These are phyloP conservation scores for Macrophomina phaseolina DNA, from an alignment of 2,329 filamentous ascomycete species.

Conservation along the genomic window DNA sequence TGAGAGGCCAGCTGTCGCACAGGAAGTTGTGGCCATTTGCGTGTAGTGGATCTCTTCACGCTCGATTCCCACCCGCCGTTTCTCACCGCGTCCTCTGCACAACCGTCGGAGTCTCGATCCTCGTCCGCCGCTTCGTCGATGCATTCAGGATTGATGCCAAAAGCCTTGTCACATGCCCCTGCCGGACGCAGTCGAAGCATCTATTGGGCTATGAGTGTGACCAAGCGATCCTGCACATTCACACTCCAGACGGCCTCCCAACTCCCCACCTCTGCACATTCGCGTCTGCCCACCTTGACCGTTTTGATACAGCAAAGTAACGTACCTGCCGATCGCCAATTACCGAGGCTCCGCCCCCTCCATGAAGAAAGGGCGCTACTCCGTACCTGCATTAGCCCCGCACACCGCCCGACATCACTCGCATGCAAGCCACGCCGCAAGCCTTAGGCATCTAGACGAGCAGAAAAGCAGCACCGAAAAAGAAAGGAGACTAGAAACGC, in stretches of 20 bases:
- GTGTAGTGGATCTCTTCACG: neutral
- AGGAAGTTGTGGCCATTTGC: too few species aligned
- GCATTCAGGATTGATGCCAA: too few species aligned
- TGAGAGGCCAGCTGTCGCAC: too few species aligned
- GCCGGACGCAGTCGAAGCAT: too few species aligned
- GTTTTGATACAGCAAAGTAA: neutral
- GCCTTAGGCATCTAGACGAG: neutral
- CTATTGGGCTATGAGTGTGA: too few species aligned
- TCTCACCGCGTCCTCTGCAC: neutral
- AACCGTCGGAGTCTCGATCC: neutral
- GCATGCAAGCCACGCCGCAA: neutral
- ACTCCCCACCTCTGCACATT: too few species aligned
- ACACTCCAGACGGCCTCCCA: too few species aligned
- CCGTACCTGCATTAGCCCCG: slow-evolving; percentile 2
- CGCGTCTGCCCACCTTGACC: too few species aligned
- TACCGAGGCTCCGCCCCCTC: neutral
- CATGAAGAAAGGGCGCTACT: neutral
- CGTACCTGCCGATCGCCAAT: neutral
- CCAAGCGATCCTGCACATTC: too few species aligned
- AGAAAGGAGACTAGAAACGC: neutral
- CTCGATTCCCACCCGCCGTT: neutral
- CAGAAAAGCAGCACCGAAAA: neutral
- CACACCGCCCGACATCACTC: neutral
- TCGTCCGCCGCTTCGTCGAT: neutral
- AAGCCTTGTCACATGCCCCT: too few species aligned